phyloP scores from a whole-genome alignment of 2,329 filamentous ascomycete species.

The Aspergillus fumigatus region DNA sequence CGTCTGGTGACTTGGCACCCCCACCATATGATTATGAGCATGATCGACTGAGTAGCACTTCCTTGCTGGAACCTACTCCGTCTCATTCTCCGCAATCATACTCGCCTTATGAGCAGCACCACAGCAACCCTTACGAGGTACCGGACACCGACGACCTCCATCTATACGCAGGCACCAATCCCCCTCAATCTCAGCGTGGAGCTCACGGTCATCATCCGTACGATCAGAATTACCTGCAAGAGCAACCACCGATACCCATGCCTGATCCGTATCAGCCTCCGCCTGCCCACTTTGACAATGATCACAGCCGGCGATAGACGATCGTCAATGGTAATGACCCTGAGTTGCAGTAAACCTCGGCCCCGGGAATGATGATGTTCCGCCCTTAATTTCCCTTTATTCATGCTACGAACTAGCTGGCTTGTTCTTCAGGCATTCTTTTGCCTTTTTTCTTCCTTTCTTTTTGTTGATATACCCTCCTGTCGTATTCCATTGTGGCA shows the following conservation, averaged over 20 bases:
- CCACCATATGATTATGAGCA: constrained; percentile 16
- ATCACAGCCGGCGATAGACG: constrained; percentile 7
- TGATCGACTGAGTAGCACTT: constrained; percentile 7
- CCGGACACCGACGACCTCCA: constrained; percentile 15
- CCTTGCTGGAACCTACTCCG: constrained; percentile 10
- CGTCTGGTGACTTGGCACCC: constrained; percentile 10
- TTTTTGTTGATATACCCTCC: constrained; percentile 1
- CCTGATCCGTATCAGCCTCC: constrained; percentile 27
- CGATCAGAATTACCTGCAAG: constrained; percentile 21
- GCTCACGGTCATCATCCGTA: constrained; percentile 11
- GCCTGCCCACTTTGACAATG: constrained; percentile 19
- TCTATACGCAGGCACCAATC: constrained; percentile 9
- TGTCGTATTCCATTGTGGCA: neutral
- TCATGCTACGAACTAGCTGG: neutral
- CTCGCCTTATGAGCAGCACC: constrained; percentile 16
- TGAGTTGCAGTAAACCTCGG: neutral
- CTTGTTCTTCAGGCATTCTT: neutral
- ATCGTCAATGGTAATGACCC: neutral
- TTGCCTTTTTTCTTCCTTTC: neutral
- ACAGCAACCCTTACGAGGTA: constrained; percentile 12
- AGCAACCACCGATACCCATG: constrained; percentile 28
- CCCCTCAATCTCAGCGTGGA: constrained; percentile 9
- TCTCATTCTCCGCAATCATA: constrained; percentile 11
- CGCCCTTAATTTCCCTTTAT: neutral
- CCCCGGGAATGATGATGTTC: neutral